These are phyloP conservation scores for Akebia trifoliata DNA, from an alignment of 164 flowering plant genomes.

Conservation along the genomic window DNA sequence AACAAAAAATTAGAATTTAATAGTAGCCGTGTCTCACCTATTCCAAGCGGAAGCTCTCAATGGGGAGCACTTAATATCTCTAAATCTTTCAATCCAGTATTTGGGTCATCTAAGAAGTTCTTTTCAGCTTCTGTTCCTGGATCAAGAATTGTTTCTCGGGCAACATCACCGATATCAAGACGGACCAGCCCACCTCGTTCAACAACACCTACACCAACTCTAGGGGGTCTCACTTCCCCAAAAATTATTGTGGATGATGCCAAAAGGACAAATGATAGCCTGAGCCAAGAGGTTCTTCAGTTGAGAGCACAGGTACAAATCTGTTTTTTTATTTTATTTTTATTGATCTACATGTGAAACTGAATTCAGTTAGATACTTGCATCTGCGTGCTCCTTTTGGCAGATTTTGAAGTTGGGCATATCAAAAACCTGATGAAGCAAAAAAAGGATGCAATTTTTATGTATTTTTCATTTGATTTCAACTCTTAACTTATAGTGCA, in stretches of 20 bases:
- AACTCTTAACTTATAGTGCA: no score
- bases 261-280: conserved; percentile 64
- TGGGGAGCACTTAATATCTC: conserved; percentile 78
- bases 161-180: conserved; percentile 96
- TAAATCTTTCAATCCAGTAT: conserved; percentile 85
- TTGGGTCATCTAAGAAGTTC: conserved; percentile 92
- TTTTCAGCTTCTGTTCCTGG: conserved; percentile 99
- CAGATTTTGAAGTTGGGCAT: no score
- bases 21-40: conserved; percentile 92
- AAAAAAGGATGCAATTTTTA: no score
- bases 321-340: background rate
- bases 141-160: conserved; percentile 94
- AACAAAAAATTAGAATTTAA: conserved; percentile 84
- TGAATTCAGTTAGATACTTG: background rate
- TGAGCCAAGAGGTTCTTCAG: conserved; percentile 73
- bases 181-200: conserved; percentile 98
- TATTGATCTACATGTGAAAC: background rate
- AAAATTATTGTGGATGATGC: conserved; percentile 66
- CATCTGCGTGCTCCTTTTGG: background rate
- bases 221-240: conserved; percentile 81
- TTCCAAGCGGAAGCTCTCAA: conserved; percentile 78
- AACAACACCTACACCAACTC: conserved; percentile 93
- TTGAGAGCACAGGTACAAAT: conserved; percentile 70
- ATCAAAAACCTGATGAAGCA: no score
- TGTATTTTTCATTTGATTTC: no score